These are phyloP conservation scores for Saitozyma podzolica DNA, from an alignment of 768 basidiomycete genomes.

Conservation along the genomic window DNA sequence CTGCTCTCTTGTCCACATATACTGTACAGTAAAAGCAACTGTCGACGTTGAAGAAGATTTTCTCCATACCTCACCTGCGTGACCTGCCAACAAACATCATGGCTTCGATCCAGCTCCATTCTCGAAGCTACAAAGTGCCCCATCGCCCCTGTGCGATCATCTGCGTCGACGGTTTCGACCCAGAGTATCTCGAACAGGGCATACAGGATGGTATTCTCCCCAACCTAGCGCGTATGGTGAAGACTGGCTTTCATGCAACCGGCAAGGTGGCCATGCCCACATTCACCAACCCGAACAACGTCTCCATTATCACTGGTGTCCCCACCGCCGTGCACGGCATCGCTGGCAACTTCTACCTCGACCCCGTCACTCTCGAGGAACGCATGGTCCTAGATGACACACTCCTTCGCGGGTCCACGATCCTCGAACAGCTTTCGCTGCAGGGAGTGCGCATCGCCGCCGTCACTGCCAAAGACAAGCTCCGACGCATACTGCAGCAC, in stretches of 20 bases:
- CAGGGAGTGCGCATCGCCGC: no score
- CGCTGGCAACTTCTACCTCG: constrained; percentile 10
- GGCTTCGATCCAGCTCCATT: no score
- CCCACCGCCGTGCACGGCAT: constrained; percentile 9
- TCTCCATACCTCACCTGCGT: no score
- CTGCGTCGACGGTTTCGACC: no score
- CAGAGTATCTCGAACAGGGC: constrained; percentile 8
- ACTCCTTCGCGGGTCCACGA: constrained; percentile 9
- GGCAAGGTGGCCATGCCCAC: constrained; percentile 11
- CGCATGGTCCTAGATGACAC: constrained; percentile 7
- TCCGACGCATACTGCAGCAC: no score
- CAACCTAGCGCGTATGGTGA: constrained; percentile 1
- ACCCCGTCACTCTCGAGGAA: background rate
- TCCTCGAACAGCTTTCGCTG: constrained; percentile 10
- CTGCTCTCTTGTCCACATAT: no score
- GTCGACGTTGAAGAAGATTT: no score
- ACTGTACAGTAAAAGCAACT: no score
- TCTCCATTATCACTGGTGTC: constrained; percentile 9
- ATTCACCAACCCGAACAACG: constrained; percentile 16
- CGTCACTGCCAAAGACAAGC: no score
- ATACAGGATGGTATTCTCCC: constrained; percentile 9
- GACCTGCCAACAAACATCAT: no score
- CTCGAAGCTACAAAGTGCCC: no score
- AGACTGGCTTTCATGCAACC: background rate
- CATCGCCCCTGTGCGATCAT: no score